These are phyloP conservation scores for Cryoendolithus antarcticus DNA, from an alignment of 2,329 filamentous ascomycete genomes.

Conservation along the genomic window DNA sequence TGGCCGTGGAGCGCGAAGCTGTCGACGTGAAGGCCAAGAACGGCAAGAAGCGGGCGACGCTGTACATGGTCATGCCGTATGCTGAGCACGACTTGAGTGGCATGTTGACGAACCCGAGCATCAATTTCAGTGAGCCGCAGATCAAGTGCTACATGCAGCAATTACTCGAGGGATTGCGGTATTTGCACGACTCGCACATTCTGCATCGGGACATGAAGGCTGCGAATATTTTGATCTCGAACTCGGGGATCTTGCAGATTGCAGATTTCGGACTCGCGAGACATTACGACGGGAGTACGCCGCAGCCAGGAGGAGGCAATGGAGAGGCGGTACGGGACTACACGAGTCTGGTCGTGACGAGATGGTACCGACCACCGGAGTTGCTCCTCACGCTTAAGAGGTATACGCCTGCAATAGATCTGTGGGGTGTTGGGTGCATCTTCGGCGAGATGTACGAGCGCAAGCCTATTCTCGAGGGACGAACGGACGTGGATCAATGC, in stretches of 20 bases:
- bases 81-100: slow-evolving; percentile 99
- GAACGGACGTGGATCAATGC: slow-evolving; percentile 78
- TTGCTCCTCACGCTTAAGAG: slow-evolving; percentile 73
- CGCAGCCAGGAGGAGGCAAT: slow-evolving; percentile 62
- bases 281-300: slow-evolving; percentile 78
- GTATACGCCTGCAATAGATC: slow-evolving; percentile 95
- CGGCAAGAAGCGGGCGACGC: slow-evolving; percentile 55
- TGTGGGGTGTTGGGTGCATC: slow-evolving; percentile 98
- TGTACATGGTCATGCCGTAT: slow-evolving; percentile 98
- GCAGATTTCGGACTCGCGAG: slow-evolving; percentile 92
- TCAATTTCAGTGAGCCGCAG: slow-evolving; percentile 75
- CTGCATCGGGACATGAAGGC: slow-evolving; percentile 98
- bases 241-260: slow-evolving; percentile 85
- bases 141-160: slow-evolving; percentile 98
- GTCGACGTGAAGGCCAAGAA: slow-evolving; percentile 26
- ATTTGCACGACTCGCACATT: slow-evolving; percentile 75
- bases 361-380: slow-evolving; percentile 95
- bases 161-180: slow-evolving; percentile 75
- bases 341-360: slow-evolving; percentile 88
- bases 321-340: slow-evolving; percentile 83
- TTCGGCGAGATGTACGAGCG: slow-evolving; percentile 96
- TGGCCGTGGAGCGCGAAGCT: slow-evolving; percentile 86
- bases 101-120: slow-evolving; percentile 84
- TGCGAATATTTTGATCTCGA: slow-evolving; percentile 92
- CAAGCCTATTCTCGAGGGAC: slow-evolving; percentile 83